These are phyloP conservation scores for Verticillium nubilum DNA, from an alignment of 2,329 filamentous ascomycete genomes.

Conservation along the genomic window DNA sequence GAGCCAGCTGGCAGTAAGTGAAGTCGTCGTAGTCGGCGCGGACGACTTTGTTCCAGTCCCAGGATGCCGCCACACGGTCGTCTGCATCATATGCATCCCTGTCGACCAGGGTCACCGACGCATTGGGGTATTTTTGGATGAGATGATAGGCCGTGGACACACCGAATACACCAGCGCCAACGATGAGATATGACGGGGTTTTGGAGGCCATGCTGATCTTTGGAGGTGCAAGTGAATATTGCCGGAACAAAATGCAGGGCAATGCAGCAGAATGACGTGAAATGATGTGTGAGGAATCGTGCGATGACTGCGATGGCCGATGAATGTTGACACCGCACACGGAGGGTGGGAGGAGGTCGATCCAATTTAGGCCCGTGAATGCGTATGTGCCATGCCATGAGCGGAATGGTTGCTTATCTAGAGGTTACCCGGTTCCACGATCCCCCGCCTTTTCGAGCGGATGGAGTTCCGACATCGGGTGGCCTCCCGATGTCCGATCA, in stretches of 20 bases:
- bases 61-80: constrained; percentile 18
- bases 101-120: constrained; percentile 18
- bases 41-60: constrained; percentile 32
- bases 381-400: neutral
- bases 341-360: constrained; percentile 1
- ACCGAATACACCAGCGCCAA: constrained; percentile 46
- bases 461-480: neutral
- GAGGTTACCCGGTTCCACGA: neutral
- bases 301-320: neutral
- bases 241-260: neutral
- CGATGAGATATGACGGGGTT: constrained; percentile 27
- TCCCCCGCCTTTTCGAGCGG: neutral
- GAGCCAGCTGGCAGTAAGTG: constrained; percentile 21
- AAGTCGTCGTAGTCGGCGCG: constrained; percentile 27
- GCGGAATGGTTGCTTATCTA: neutral
- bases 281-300: neutral
- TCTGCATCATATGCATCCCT: constrained; percentile 16
- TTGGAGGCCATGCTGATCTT: constrained; percentile 4
- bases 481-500: neutral
- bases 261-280: neutral
- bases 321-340: neutral
- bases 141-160: constrained; percentile 44
- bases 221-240: neutral
- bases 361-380: neutral
- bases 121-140: constrained; percentile 15